Percentiles rank a stretch among this genome's conserved stretches.
phyloP scores from a whole-genome alignment of 164 flowering plant species.

The Akebia trifoliata region DNA sequence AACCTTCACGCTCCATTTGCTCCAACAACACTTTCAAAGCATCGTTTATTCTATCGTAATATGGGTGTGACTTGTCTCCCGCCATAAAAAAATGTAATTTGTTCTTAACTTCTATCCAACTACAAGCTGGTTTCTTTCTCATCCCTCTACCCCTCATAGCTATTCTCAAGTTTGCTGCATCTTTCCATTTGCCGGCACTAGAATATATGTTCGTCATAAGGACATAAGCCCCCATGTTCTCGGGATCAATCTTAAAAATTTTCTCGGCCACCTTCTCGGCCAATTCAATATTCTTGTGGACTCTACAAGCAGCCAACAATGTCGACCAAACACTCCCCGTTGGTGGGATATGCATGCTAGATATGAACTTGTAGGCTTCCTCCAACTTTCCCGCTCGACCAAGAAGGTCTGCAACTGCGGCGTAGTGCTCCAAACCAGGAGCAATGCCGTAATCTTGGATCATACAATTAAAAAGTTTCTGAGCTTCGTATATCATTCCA shows the following conservation, averaged over 20 bases:
- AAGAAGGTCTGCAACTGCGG: slow-evolving; percentile 83
- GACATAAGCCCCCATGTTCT: slow-evolving; percentile 58
- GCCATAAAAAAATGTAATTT: slow-evolving; percentile 60
- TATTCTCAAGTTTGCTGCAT: slow-evolving; percentile 52
- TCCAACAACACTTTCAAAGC: slow-evolving; percentile 45
- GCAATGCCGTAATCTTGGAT: slow-evolving; percentile 41
- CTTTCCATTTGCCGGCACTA: slow-evolving; percentile 62
- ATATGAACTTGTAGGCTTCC: slow-evolving; percentile 63
- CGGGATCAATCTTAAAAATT: slow-evolving; percentile 52
- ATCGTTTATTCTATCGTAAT: slow-evolving; percentile 40
- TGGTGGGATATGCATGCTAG: slow-evolving; percentile 39
- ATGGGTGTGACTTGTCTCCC: slow-evolving; percentile 70
- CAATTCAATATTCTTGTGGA: slow-evolving; percentile 60
- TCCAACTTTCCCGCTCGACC: slow-evolving; percentile 84
- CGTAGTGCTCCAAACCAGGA: slow-evolving; percentile 81
- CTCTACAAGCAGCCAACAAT: slow-evolving; percentile 66
- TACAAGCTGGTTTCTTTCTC: slow-evolving; percentile 67
- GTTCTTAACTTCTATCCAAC: slow-evolving; percentile 77
- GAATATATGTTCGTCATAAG: slow-evolving; percentile 68
- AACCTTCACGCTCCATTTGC: slow-evolving; percentile 69
- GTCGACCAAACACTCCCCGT: slow-evolving; percentile 69
- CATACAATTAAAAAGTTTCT: slow-evolving; percentile 59
- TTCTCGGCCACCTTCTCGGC: slow-evolving; percentile 64
- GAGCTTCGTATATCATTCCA: slow-evolving; percentile 69
- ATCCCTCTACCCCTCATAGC: slow-evolving; percentile 54